Base-by-base conservation (phyloP, 2,329 filamentous ascomycete genomes). In the Curvularia lunata region DNA sequence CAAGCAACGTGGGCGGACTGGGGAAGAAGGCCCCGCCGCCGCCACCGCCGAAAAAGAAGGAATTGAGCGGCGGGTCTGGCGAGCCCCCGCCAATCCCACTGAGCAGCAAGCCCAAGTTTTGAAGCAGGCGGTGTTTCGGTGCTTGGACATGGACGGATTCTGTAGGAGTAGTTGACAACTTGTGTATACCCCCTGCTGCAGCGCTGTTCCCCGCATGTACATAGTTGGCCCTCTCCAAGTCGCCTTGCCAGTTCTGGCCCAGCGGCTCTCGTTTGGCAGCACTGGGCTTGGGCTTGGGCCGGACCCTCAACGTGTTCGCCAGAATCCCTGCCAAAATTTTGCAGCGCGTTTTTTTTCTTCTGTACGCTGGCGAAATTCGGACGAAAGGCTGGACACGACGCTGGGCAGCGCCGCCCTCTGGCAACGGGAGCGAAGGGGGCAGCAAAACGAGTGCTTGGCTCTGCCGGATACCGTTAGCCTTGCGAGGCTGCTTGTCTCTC, bases 1-100 rank as follows among this genome's bases (percentile, higher is more conserved):
- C 53, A 46, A 43, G 42, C 9, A 66, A 65, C 58, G 54, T 74
- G 61, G 70, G 69, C 51, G 66, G 71, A 63, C 53, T 77, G 38
- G 69, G 78, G 73, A 85, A 86, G 78, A 82, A 85, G 41, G 79
- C 82, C 4, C 82, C 85, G 16, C 85, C 85, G 3, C 85, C 85
- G 1, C 85, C 84, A n/a, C 83, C 82, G 28, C 80, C 81, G 32
- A 86, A 86, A 77, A 86, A 83, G 68, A 79, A 79, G 42, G 79
- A 77, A 32, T 71, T 85, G 57, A 75, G 78, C n/a, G 75, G 75
- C 8, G 70, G 48, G 32, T 19, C 72, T 23, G 68, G 67, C 21
- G 73, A 75, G 30, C 82, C 85, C 13, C 85, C 86, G 12, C 86
- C 86, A 3, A 72, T 88, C 18, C 85, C 85, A 0, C 64, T 86